Base-by-base conservation (phyloP, 306 rosid genomes). In the Vicia sativa region DNA sequence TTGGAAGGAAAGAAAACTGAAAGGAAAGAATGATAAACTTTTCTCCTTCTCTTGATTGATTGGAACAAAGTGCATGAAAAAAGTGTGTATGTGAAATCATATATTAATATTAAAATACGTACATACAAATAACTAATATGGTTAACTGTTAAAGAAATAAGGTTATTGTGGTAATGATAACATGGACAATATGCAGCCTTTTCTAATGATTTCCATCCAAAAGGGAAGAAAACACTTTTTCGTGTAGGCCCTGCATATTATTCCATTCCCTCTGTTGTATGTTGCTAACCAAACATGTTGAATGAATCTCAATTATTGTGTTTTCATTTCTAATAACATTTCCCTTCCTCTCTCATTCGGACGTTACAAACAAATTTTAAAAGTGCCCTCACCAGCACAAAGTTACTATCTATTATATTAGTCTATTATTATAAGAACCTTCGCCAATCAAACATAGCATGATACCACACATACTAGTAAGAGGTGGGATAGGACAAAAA, bases 351-450 rank as follows among this genome's bases (percentile, higher is more conserved):
- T 23, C 60, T 12, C 18, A 5, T 26, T 26, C 11, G 1, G 26
- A 25, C 2, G 11, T 26, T 55, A 11, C 18, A 26, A 55, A 11
- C 38, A 26, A 26, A 26, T 11, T 11, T 37, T 61, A 61, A 61
- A 61, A 61, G 48, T 61, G 28, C 46, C 48, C 49, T 61, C 15
- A 19, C 10, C 41, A 18, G 48, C 48, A 61, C 48, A 29, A 61
- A 61, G 11, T 11, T 61, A 39, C 16, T 11, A 38, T 38, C 28
- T 49, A 49, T 49, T 18, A 49, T 49, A 49, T 49, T 18, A 49
- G 55, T 10, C 29, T 38, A 11, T 61, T 61, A 61, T 10, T 5
- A 31, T 6, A 61, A 38, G 34, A 61, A 38, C 49, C 67, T 61
- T 38, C 23, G 12, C 49, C 11, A 39, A 18, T 38, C 28, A 41